These are phyloP conservation scores for Singerocomus rubriflavus DNA, from an alignment of 1,284 basidiomycete genomes.

Conservation along the genomic window DNA sequence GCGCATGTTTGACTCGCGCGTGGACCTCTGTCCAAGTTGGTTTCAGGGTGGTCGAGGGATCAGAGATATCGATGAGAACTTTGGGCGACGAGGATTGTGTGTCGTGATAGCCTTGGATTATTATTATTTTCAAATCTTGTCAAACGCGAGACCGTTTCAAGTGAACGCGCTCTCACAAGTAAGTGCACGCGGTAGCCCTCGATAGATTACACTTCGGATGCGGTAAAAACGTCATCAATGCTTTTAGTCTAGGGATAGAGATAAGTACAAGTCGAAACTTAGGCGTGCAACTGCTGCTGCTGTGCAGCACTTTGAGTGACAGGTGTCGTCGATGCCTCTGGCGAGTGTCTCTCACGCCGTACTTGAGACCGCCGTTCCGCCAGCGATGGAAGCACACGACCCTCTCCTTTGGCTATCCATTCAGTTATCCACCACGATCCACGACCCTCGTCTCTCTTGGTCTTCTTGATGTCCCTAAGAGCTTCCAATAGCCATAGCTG, in stretches of 20 bases:
- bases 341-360: constrained; percentile 4
- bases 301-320: not conserved
- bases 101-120: no score
- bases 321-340: constrained; percentile 1
- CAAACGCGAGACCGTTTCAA: no score
- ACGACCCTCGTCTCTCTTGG: constrained; percentile 28
- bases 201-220: not conserved
- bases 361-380: constrained; percentile 17
- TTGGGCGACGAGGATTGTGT: no score
- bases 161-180: no score
- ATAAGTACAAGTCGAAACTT: not conserved
- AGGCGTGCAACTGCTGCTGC: constrained; percentile 8
- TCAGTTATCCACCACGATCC: constrained; percentile 31
- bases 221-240: not conserved
- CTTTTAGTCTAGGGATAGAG: constrained; percentile 5
- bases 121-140: no score
- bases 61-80: no score
- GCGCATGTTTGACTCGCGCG: no score
- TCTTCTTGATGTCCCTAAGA: constrained; percentile 39
- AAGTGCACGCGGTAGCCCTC: not conserved
- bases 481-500: constrained; percentile 40
- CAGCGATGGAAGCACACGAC: constrained; percentile 20
- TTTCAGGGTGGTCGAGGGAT: no score
- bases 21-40: no score
- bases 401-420: constrained; percentile 28